Conservation (phyloP, 257 asterid species). For the Leonotis leonurus region DNA sequence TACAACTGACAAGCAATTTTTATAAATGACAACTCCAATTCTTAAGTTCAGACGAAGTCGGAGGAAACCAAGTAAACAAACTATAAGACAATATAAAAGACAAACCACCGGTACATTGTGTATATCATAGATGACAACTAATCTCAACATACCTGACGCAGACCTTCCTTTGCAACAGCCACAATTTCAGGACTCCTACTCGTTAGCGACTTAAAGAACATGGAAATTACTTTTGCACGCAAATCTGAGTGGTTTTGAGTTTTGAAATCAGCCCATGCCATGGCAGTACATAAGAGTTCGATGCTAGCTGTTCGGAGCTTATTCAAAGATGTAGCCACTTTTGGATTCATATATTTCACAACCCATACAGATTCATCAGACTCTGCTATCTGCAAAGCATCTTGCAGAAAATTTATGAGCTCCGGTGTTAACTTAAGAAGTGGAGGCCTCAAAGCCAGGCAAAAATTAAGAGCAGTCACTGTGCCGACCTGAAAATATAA, state of each 20-base stretch:
- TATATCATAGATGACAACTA: background rate
- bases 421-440: constrained; percentile 93
- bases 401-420: constrained; percentile 87
- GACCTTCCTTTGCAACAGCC: constrained; percentile 98
- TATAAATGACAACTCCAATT: background rate
- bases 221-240: constrained; percentile 90
- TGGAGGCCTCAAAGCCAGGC: constrained; percentile 98
- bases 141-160: constrained; percentile 72
- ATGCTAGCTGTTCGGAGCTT: constrained; percentile 96
- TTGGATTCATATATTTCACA: constrained; percentile 89
- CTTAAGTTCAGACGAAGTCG: constrained; percentile 1
- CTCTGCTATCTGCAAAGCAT: constrained; percentile 97
- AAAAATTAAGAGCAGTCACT: constrained; percentile 91
- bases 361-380: constrained; percentile 88
- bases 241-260: constrained; percentile 87
- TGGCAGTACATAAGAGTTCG: constrained; percentile 97
- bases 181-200: constrained; percentile 88
- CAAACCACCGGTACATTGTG: background rate
- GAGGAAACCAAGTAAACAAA: constrained; percentile 11
- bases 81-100: background rate
- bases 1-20: background rate
- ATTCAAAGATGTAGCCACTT: constrained; percentile 78
- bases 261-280: constrained; percentile 99
- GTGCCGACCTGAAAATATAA: constrained; percentile 76
- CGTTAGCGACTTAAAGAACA: constrained; percentile 97